These are phyloP conservation scores for Fragaria vesca DNA, from an alignment of 306 rosid species.

Conservation along the genomic window DNA sequence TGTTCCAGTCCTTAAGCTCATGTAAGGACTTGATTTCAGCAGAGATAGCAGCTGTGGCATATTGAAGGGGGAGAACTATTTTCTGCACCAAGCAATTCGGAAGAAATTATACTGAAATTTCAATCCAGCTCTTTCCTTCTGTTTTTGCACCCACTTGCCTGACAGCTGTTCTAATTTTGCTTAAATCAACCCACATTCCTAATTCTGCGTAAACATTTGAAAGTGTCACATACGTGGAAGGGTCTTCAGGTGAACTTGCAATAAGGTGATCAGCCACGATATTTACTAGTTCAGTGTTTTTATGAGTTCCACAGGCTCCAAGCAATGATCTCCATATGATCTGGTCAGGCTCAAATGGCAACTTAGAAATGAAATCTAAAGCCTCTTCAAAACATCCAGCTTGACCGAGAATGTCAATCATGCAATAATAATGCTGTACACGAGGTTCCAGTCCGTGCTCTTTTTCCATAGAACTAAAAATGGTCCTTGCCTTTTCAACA, in stretches of 20 bases:
- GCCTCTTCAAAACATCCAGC: slow-evolving; percentile 67
- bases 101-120: slow-evolving; percentile 50
- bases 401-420: slow-evolving; percentile 82
- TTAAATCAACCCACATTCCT: slow-evolving; percentile 74
- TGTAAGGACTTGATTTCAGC: not conserved
- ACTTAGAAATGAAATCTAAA: slow-evolving; percentile 44
- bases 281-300: slow-evolving; percentile 53
- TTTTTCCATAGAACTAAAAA: slow-evolving; percentile 59
- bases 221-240: slow-evolving; percentile 66
- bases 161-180: slow-evolving; percentile 57
- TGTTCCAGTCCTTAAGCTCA: not conserved
- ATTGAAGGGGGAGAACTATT: not conserved
- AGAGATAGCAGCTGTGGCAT: not conserved
- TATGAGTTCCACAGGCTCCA: slow-evolving; percentile 64
- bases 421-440: slow-evolving; percentile 75
- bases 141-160: slow-evolving; percentile 53
- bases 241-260: slow-evolving; percentile 53
- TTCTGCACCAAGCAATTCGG: slow-evolving; percentile 20
- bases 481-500: slow-evolving; percentile 58
- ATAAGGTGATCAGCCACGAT: slow-evolving; percentile 57
- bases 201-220: slow-evolving; percentile 70
- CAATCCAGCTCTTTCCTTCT: slow-evolving; percentile 92
- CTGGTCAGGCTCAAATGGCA: slow-evolving; percentile 75
- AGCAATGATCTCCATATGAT: slow-evolving; percentile 73
- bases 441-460: slow-evolving; percentile 49